These are phyloP conservation scores for Salix arbutifolia DNA, from an alignment of 345 rosid genomes.

Conservation along the genomic window DNA sequence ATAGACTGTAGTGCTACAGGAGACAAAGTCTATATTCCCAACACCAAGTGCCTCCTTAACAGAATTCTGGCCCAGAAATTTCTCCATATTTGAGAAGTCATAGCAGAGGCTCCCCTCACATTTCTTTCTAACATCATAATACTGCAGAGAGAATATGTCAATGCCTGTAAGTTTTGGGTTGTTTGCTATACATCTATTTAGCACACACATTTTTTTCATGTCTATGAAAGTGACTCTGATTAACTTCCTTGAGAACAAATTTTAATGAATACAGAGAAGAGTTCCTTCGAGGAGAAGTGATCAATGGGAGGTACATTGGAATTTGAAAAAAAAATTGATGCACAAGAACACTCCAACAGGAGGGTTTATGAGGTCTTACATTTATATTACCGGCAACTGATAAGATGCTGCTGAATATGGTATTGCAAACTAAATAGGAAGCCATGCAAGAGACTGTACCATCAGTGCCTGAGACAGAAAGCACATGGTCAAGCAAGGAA, in stretches of 20 bases:
- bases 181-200: neutral
- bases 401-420: constrained; percentile 69
- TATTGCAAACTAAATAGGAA: constrained; percentile 83
- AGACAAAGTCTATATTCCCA: constrained; percentile 76
- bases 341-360: neutral
- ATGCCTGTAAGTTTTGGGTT: constrained; percentile 6
- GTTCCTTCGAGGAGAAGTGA: neutral
- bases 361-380: constrained; percentile 46
- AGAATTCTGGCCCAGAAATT: constrained; percentile 60
- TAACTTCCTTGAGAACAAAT: neutral
- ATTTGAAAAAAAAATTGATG: neutral
- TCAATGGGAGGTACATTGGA: neutral
- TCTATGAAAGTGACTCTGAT: neutral
- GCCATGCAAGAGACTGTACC: constrained; percentile 94
- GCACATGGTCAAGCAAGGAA: constrained; percentile 6
- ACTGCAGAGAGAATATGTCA: constrained; percentile 43
- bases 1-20: constrained; percentile 82
- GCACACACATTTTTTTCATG: neutral
- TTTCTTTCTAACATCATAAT: constrained; percentile 88
- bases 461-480: constrained; percentile 68
- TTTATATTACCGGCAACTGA: constrained; percentile 57
- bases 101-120: constrained; percentile 89
- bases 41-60: constrained; percentile 83
- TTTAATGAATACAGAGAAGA: neutral
- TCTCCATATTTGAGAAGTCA: constrained; percentile 99